phyloP scores from a whole-genome alignment of 1,139 yeast species.

The Scheffersomyces parashehatae region DNA sequence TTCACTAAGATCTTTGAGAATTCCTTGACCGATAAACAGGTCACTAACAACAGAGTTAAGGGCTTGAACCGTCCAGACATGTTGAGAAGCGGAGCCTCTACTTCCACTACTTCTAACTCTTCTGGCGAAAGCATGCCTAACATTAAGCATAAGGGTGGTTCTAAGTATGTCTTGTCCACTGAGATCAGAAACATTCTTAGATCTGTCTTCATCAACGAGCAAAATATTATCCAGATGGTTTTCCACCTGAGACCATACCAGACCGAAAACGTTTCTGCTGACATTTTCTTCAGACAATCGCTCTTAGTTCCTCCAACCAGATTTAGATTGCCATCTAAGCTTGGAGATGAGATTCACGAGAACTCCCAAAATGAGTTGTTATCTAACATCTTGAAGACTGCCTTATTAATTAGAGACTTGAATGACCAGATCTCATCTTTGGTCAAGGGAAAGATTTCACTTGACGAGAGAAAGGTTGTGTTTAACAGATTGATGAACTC shows the following conservation, averaged over 20 bases:
- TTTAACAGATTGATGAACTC: constrained; percentile 93
- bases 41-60: constrained; percentile 76
- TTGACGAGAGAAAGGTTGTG: constrained; percentile 65
- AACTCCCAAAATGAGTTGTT: constrained; percentile 89
- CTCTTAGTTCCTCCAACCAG: constrained; percentile 95
- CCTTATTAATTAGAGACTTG: constrained; percentile 81
- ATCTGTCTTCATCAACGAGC: constrained; percentile 74
- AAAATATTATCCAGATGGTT: constrained; percentile 54
- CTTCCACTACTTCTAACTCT: constrained; percentile 9
- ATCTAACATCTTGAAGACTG: constrained; percentile 75
- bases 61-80: constrained; percentile 76
- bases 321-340: constrained; percentile 93
- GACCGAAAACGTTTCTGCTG: constrained; percentile 61
- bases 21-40: constrained; percentile 78
- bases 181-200: constrained; percentile 81
- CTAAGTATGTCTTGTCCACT: constrained; percentile 82
- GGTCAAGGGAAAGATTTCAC: constrained; percentile 64
- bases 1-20: constrained; percentile 89
- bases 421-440: constrained; percentile 71
- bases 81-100: constrained; percentile 36
- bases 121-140: constrained; percentile 34
- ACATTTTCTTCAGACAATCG: constrained; percentile 85
- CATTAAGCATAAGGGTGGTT: constrained; percentile 63
- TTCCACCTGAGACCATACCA: constrained; percentile 78
- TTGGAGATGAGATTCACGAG: constrained; percentile 96